A percentile compares a stretch with the other conserved stretches of the same genome.
phyloP scores from a whole-genome alignment of 1,284 basidiomycete genomes.

The Chondrostereum purpureum region DNA sequence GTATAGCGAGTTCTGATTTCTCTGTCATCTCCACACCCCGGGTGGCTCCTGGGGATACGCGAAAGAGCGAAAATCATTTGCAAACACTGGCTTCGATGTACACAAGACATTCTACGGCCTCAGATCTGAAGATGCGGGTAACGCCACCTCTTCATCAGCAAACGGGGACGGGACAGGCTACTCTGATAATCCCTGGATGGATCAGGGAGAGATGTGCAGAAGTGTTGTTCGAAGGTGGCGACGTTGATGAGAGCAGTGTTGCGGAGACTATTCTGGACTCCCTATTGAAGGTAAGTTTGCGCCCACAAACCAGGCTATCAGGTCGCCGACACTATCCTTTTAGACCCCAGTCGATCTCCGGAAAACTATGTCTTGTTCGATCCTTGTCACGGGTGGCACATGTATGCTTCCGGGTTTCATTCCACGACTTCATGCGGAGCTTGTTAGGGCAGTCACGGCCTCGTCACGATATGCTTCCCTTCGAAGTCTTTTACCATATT shows the following conservation, averaged over 20 bases:
- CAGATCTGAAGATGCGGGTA: conserved; percentile 61
- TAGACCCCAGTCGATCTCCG: conserved; percentile 88
- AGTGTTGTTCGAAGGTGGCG: conserved; percentile 85
- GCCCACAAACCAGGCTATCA: background rate
- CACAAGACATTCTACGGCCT: conserved; percentile 66
- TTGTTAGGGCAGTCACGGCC: conserved; percentile 50
- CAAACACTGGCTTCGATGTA: conserved; percentile 66
- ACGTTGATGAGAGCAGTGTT: conserved; percentile 77
- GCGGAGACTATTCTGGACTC: conserved; percentile 76
- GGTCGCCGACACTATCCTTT: conserved; percentile 1
- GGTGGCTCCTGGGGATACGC: conserved; percentile 19
- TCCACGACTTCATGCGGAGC: conserved; percentile 72
- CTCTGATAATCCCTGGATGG: conserved; percentile 89
- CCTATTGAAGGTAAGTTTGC: conserved; percentile 58
- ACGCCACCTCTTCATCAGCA: conserved; percentile 58
- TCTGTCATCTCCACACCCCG: conserved; percentile 42
- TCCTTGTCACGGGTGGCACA: conserved; percentile 86
- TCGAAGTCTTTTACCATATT: conserved; percentile 59
- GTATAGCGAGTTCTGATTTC: conserved; percentile 46
- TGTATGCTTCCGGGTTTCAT: conserved; percentile 91
- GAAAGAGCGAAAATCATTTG: conserved; percentile 44
- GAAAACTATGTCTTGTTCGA: conserved; percentile 70
- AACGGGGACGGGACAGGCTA: conserved; percentile 66
- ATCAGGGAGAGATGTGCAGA: conserved; percentile 87
- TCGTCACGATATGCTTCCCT: conserved; percentile 72